Percentiles rank a stretch among this genome's conserved stretches.
phyloP scores from a whole-genome alignment of 768 basidiomycete species.

The Pleurotus salmoneostramineus region DNA sequence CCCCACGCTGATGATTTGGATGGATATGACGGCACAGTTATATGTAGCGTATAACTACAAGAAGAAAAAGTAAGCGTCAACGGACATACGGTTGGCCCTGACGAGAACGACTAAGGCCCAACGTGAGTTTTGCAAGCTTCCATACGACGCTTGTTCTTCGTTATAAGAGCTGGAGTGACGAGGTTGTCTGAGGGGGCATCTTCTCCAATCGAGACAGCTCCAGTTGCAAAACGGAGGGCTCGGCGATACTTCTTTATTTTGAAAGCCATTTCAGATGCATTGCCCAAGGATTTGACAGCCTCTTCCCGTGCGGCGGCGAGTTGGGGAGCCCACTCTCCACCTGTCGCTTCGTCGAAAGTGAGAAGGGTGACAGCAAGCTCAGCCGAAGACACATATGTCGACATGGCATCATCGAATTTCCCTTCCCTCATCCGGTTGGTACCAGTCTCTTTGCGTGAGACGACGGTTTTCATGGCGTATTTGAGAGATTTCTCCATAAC shows the following conservation, averaged over 20 bases:
- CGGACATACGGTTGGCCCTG: not conserved
- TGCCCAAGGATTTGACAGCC: slow-evolving; percentile 25
- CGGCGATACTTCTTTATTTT: slow-evolving; percentile 13
- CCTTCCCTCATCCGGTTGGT: slow-evolving; percentile 13
- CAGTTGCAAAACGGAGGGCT: slow-evolving; percentile 21
- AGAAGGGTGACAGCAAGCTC: slow-evolving; percentile 28
- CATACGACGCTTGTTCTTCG: slow-evolving; percentile 1
- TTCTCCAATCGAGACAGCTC: slow-evolving; percentile 17
- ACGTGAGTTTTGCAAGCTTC: not conserved
- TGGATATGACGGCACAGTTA: too few species aligned
- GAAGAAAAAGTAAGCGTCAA: too few species aligned
- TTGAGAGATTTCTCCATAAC: slow-evolving; percentile 19
- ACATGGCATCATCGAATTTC: slow-evolving; percentile 15
- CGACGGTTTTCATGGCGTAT: slow-evolving; percentile 16
- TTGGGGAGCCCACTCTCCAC: slow-evolving; percentile 16
- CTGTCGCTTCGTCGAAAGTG: slow-evolving; percentile 22
- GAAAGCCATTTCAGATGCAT: slow-evolving; percentile 32
- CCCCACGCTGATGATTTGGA: too few species aligned
- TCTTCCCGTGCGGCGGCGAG: slow-evolving; percentile 21
- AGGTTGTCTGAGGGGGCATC: not conserved
- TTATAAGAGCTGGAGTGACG: not conserved
- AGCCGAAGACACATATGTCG: slow-evolving; percentile 22
- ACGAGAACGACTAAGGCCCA: not conserved
- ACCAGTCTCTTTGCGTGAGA: slow-evolving; percentile 16
- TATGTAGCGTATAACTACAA: not conserved